Evolutionary conservation across 257 asterid species (phyloP), one percentile per base, ranked within the genome.

Genomic region (Lantana camara): DNA sequence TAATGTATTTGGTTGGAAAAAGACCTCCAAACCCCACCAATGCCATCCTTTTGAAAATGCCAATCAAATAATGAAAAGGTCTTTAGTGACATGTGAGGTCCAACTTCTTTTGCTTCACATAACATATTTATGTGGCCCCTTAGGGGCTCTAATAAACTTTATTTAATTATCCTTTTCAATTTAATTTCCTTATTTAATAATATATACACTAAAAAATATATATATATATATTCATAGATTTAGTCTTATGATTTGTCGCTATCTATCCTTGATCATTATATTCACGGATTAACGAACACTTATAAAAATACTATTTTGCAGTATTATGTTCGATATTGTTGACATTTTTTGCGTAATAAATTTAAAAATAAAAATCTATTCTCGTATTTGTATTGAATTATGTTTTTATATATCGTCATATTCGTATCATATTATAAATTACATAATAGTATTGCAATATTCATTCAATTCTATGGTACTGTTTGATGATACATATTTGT

Each of bases 1-100:
- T 37, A 48, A 48, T 38, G 67, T 16, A 58, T 42, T 58, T 65
- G 68, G 77, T 35, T 72, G 57, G 72, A 72, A 64, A 41, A 47
- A 32, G 72, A 58, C 51, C 24, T 52, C 5, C 29, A 2, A 41
- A 37, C 42, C 74, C 74, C 42, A 69, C 74, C 57, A 52, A 7
- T 23, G 62, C 52, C 58, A 58, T 51, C 50, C 50, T 58, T 49
- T 72, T 30, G 44, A 67, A 72, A 66, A 65, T 52, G 52, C 58
- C 57, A 61, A 54, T 51, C 54, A 27, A 55, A 60, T 60, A 49
- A 60, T 69, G 20, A 40, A 64, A 57, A 41, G 46, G 52, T 29
- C 40, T 40, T 60, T 64, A 56, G 72, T 58, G 59, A 21, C 65
- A 64, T 71, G 38, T 64, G 57, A 15, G 37, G 13, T 21, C 7